Base-by-base conservation (phyloP, 148 eudicot species). In the Persicaria tinctoria region DNA sequence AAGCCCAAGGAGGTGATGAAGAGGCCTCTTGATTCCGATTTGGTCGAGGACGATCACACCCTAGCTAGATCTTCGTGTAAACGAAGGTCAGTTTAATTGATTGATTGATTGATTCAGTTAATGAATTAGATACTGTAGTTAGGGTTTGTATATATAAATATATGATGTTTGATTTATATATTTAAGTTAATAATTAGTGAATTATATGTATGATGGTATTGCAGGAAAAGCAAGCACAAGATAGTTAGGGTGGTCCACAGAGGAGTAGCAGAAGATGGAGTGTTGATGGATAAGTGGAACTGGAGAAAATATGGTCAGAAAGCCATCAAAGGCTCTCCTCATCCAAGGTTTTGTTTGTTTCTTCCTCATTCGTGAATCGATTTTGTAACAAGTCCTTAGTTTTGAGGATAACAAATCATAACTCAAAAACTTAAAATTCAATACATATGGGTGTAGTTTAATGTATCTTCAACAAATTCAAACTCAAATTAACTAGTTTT, bases 271-370 rank as follows among this genome's bases (percentile, higher is more conserved):
- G 54, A 47, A 71, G 74, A 71, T 50, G 55, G 32, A n/a, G 48
- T 77, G 20, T 75, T 78, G 18, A 80, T 87, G 57, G 97, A 91
- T 81, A 81, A 71, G 72, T 91, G 97, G 97, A 91, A 91, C 66
- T 91, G 97, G 97, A 87, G 97, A 18, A 91, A 91, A 79, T 91
- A 91, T 77, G 97, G 97, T 45, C 91, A 91, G 73, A 91, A 91
- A 75, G 87, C 91, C 48, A 91, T 91, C 73, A 91, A 91, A 82
- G 97, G 93, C 44, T 91, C 97, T 2, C 89, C 89, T 55, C 89
- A 86, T 83, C 97, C 93, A 59, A 91, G 97, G 97, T 89, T 23
- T 48, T 44, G 41, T 10, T 68, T 68, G 41, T n/a, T 46, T 46
- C 49, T 0, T 68, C 50, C 9, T 23, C 70, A 32, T 32, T 23